Evolutionary conservation across 495 filamentous ascomycete genomes (phyloP).

Genomic region (Neurospora terricola): DNA sequence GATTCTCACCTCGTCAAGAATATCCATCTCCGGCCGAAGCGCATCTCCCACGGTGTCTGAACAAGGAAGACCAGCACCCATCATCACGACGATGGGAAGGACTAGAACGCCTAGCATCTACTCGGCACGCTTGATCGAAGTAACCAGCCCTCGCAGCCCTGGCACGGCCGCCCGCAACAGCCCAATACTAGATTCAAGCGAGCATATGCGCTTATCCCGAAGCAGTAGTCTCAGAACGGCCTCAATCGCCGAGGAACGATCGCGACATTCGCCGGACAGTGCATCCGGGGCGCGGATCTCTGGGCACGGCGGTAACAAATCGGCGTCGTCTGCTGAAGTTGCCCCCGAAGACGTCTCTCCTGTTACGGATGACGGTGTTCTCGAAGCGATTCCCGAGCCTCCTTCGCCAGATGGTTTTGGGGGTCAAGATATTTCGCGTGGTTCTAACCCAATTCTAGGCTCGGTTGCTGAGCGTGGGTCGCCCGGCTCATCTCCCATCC

Average conservation of each 20-base stretch:
- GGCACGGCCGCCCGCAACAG: conserved; percentile 29
- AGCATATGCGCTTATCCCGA: conserved; percentile 26
- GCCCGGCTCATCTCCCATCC: conserved; percentile 10
- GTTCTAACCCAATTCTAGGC: conserved; percentile 2
- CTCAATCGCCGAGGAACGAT: conserved; percentile 27
- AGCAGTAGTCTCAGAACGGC: conserved; percentile 31
- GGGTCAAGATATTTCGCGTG: not conserved
- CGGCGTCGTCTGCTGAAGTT: conserved; percentile 7
- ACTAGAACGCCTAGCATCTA: conserved; percentile 40
- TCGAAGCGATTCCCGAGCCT: not conserved
- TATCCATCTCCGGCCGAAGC: conserved; percentile 41
- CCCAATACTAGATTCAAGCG: conserved; percentile 27
- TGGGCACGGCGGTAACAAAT: conserved; percentile 9
- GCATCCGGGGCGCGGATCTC: conserved; percentile 8
- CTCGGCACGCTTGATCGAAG: conserved; percentile 44
- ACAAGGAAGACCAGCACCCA: conserved; percentile 24
- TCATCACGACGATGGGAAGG: conserved; percentile 26
- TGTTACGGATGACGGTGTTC: not conserved
- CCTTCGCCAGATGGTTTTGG: not conserved
- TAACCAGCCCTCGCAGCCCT: conserved; percentile 38
- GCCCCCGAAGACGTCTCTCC: not conserved
- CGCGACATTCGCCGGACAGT: conserved; percentile 11
- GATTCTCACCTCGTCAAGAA: conserved; percentile 43
- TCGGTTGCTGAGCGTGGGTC: conserved; percentile 5
- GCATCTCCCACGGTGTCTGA: conserved; percentile 32